Evolutionary conservation across 2,329 filamentous ascomycete species (phyloP), one percentile per base, ranked within the genome.

Genomic region (Neobulgaria alba): DNA sequence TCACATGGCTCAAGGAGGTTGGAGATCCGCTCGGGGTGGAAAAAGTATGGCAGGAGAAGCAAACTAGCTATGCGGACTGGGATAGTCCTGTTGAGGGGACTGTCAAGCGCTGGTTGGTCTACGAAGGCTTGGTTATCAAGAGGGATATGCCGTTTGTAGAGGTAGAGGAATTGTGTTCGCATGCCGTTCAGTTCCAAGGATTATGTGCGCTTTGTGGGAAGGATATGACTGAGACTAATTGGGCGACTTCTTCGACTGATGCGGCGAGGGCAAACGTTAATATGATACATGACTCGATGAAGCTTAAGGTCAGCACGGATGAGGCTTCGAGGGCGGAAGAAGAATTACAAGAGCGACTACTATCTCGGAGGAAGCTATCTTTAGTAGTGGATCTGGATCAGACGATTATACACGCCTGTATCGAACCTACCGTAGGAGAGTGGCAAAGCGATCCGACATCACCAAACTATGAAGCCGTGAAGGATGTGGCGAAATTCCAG

Each of bases 341-440:
- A 58, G 84, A 94, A 53, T 75, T 87, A 10, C 94, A 95, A 67
- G 76, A 79, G 46, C 80, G 90, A 15, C 70, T 98, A 31, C 69
- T 98, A 32, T 73, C 79, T 44, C 77, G 83, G 47, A 78, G 83
- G 52, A 95, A 94, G 66, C 73, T 98, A 33, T 94, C 85, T 33
- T 72, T 98, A 33, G 92, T 98, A 18, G 92, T 98, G 53, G 92
- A 98, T 70, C 71, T 98, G 40, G 92, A 98, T 61, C 90, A 96
- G 67, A 98, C 92, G 42, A 92, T 98, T 56, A 98, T 98, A 52
- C 92, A 98, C 62, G 92, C 92, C 18, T 95, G 88, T 47, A 93
- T 96, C 56, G 92, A 98, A 54, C 90, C 89, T 5, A 98, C 92
- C 0, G 82, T 98, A 40, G 88, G 82, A 49, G 90, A 98, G 61